Conservation (phyloP, 2,329 filamentous ascomycete genomes). For the Erysiphe pulchra region DNA sequence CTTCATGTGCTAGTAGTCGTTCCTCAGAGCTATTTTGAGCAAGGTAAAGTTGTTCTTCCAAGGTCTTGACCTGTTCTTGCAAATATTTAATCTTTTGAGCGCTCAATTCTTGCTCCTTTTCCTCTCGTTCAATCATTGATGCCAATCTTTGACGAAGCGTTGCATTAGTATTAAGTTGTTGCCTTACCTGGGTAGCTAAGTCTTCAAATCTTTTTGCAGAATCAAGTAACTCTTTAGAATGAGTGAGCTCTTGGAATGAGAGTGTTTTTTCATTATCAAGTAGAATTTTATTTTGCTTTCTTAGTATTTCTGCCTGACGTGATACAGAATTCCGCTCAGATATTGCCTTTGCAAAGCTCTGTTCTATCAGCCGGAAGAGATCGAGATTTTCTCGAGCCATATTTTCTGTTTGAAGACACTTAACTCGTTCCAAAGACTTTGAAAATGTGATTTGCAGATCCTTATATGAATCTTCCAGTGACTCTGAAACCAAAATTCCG, state of each 20-base stretch:
- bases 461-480: conserved; percentile 46
- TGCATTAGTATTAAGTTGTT: conserved; percentile 57
- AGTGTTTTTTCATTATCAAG: conserved; percentile 28
- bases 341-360: conserved; percentile 40
- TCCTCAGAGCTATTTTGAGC: conserved; percentile 78
- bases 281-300: conserved; percentile 31
- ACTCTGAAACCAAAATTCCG: conserved; percentile 31
- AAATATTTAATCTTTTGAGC: conserved; percentile 61
- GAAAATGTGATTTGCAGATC: conserved; percentile 49
- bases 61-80: conserved; percentile 50
- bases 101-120: conserved; percentile 57
- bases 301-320: conserved; percentile 35
- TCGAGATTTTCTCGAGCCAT: conserved; percentile 32
- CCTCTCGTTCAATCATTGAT: conserved; percentile 59
- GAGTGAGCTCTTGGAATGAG: conserved; percentile 31
- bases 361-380: conserved; percentile 39
- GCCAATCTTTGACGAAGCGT: conserved; percentile 50
- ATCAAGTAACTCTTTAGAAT: conserved; percentile 43
- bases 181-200: conserved; percentile 51
- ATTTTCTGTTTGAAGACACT: conserved; percentile 29
- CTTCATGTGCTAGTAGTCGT: conserved; percentile 58
- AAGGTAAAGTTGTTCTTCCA: conserved; percentile 62
- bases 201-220: conserved; percentile 58
- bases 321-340: conserved; percentile 48
- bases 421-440: conserved; percentile 39